Evolutionary conservation across 768 basidiomycete genomes (phyloP).

Genomic region (Termitomyces bulborhizus): DNA sequence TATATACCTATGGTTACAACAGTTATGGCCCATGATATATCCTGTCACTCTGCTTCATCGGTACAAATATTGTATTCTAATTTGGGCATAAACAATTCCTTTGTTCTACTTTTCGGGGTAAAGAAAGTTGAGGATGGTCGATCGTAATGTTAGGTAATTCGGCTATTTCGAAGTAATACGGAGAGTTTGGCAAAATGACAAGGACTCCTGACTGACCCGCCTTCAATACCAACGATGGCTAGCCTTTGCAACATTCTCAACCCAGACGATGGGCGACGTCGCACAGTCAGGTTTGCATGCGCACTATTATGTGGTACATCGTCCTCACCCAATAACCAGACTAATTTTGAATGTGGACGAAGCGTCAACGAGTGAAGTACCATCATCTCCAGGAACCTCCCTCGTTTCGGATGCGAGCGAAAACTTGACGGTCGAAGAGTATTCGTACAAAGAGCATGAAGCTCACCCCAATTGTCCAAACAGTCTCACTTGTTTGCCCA

Average conservation of each 20-base stretch:
- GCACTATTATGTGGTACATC: slow-evolving; percentile 7
- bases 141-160: slow-evolving; percentile 19
- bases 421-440: slow-evolving; percentile 21
- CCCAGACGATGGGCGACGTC: slow-evolving; percentile 37
- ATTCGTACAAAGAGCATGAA: slow-evolving; percentile 33
- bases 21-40: slow-evolving; percentile 12
- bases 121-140: slow-evolving; percentile 4
- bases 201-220: slow-evolving; percentile 20
- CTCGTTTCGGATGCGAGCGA: slow-evolving; percentile 26
- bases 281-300: slow-evolving; percentile 34
- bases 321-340: slow-evolving; percentile 16
- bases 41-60: slow-evolving; percentile 1
- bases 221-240: slow-evolving; percentile 35
- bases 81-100: slow-evolving; percentile 3
- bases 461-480: slow-evolving; percentile 77
- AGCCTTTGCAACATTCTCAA: slow-evolving; percentile 52
- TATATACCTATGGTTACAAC: slow-evolving; percentile 14
- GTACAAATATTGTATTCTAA: slow-evolving; percentile 6
- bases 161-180: neutral
- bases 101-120: slow-evolving; percentile 10
- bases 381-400: slow-evolving; percentile 22
- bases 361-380: slow-evolving; percentile 23
- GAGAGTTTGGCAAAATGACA: slow-evolving; percentile 7
- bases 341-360: slow-evolving; percentile 21
- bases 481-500: slow-evolving; percentile 69